A percentile compares a stretch with the other conserved stretches of the same genome.
Evolutionary conservation across 2,329 filamentous ascomycete genomes (phyloP).

Genomic region (Penicillium hordei): DNA sequence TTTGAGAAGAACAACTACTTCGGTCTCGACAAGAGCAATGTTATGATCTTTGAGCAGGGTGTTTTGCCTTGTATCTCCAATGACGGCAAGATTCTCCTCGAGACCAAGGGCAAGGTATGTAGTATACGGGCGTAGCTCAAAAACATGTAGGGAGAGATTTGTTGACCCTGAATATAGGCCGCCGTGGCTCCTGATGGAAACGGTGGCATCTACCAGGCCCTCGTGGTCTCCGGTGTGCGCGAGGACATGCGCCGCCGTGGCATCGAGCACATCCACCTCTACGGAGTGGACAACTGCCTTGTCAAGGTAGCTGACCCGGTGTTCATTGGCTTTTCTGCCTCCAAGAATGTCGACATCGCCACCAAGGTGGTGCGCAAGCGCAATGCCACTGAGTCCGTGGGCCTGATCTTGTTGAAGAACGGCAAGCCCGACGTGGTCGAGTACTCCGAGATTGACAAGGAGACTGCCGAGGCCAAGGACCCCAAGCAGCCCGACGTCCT

Average conservation of each 20-base stretch:
- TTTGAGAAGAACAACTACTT: slow-evolving; percentile 91
- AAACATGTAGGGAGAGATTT: not conserved
- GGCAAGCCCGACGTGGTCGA: slow-evolving; percentile 96
- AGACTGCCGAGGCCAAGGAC: slow-evolving; percentile 86
- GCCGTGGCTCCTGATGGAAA: slow-evolving; percentile 97
- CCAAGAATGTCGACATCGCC: slow-evolving; percentile 87
- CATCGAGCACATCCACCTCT: slow-evolving; percentile 92
- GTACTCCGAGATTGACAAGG: slow-evolving; percentile 92
- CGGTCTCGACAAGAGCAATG: slow-evolving; percentile 79
- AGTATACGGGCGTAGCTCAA: not conserved
- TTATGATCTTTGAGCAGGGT: slow-evolving; percentile 93
- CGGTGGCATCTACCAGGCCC: slow-evolving; percentile 91
- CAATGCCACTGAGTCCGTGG: slow-evolving; percentile 91
- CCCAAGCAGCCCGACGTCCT: slow-evolving; percentile 75
- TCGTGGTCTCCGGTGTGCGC: slow-evolving; percentile 76
- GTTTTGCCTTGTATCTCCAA: slow-evolving; percentile 96
- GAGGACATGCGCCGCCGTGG: slow-evolving; percentile 85
- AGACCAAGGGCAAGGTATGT: slow-evolving; percentile 75
- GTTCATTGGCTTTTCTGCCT: slow-evolving; percentile 90
- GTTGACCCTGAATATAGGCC: slow-evolving; percentile 50
- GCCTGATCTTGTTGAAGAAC: slow-evolving; percentile 91
- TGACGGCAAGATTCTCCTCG: slow-evolving; percentile 93
- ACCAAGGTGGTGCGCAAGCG: slow-evolving; percentile 99
- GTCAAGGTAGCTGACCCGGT: slow-evolving; percentile 96
- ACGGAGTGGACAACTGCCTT: slow-evolving; percentile 99